Conservation (phyloP, 2,329 filamentous ascomycete genomes). For the Aspergillus tamarii region DNA sequence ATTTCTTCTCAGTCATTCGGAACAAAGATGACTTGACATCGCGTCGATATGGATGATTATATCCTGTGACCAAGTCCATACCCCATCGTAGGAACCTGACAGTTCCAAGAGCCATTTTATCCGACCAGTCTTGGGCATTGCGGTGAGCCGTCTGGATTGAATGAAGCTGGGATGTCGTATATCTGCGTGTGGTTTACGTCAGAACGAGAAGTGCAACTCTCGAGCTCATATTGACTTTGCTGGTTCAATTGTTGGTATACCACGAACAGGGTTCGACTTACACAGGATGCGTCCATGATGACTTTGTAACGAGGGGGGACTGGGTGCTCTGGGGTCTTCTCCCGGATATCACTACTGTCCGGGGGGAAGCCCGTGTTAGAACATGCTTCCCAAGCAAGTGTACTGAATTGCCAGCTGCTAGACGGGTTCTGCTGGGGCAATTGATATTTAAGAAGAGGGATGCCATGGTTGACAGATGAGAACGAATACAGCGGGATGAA, state of each 20-base stretch:
- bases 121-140: slow-evolving; percentile 70
- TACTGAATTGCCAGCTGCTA: background rate
- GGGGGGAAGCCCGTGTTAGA: background rate
- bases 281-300: background rate
- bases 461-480: background rate
- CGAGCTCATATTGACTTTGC: background rate
- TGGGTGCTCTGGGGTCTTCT: background rate
- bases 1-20: slow-evolving; percentile 80
- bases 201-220: background rate
- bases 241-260: background rate
- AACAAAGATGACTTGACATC: slow-evolving; percentile 56
- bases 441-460: background rate
- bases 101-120: slow-evolving; percentile 76
- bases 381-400: background rate
- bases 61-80: slow-evolving; percentile 81
- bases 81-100: slow-evolving; percentile 76
- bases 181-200: slow-evolving; percentile 67
- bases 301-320: background rate
- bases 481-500: background rate
- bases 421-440: background rate
- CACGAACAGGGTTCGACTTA: background rate
- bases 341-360: background rate
- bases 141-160: slow-evolving; percentile 65
- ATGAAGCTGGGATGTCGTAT: slow-evolving; percentile 63
- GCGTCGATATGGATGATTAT: slow-evolving; percentile 67